Conservation (phyloP, 164 flowering plant species). For the Hamamelis virginiana region DNA sequence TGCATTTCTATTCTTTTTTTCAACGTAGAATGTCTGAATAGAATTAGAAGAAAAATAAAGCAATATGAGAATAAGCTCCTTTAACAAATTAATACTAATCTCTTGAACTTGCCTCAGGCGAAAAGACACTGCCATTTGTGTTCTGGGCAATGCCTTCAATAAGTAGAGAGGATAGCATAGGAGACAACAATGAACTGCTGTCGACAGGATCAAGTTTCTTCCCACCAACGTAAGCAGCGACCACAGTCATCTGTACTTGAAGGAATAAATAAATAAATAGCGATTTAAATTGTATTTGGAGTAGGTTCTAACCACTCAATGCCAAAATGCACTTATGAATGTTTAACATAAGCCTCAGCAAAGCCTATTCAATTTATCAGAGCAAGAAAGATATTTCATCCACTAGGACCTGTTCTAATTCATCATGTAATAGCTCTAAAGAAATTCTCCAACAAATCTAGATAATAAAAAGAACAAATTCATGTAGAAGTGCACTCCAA, state of each 20-base stretch:
- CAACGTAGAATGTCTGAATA: background rate
- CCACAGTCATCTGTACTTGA: slow-evolving; percentile 92
- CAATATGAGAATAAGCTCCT: background rate
- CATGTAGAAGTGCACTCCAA: background rate
- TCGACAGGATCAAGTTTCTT: slow-evolving; percentile 54
- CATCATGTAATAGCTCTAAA: background rate
- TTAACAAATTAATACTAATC: background rate
- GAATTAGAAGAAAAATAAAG: background rate
- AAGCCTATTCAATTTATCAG: background rate
- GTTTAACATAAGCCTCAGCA: too few relatives aligned
- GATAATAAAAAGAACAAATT: background rate
- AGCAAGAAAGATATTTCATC: background rate
- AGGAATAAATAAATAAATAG: background rate
- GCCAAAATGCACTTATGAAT: too few relatives aligned
- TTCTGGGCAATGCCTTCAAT: slow-evolving; percentile 88
- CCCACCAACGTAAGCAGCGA: slow-evolving; percentile 67
- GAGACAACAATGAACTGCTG: slow-evolving; percentile 38
- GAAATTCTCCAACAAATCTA: background rate
- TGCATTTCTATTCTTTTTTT: background rate
- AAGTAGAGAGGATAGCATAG: slow-evolving; percentile 45
- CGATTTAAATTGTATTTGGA: background rate
- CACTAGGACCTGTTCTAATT: background rate
- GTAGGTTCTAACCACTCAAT: background rate
- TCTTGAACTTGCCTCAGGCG: slow-evolving; percentile 55
- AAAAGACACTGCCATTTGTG: slow-evolving; percentile 79